Evolutionary conservation across 495 filamentous ascomycete species (phyloP).

Genomic region (Penicillium samsonianum): DNA sequence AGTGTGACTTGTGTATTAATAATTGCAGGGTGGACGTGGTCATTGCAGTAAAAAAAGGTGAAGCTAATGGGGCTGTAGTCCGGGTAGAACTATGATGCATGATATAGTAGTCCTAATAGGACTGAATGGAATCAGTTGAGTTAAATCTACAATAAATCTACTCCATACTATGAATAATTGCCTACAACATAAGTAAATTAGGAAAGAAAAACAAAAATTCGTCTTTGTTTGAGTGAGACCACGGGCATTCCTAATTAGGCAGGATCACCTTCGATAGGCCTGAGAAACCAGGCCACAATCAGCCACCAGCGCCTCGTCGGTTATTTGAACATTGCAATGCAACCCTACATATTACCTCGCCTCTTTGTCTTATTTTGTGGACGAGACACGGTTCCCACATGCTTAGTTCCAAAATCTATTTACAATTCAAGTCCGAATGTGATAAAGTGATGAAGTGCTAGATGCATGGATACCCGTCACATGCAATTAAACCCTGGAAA

Average conservation of each 20-base stretch:
- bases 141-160: too few species aligned
- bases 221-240: background rate
- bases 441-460: background rate
- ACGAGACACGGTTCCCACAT: background rate
- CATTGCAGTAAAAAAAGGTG: background rate
- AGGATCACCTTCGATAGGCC: too few species aligned
- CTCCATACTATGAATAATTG: background rate
- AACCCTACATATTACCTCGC: constrained; percentile 6
- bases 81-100: background rate
- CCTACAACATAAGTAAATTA: too few species aligned
- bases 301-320: constrained; percentile 8
- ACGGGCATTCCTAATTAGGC: too few species aligned
- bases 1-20: background rate
- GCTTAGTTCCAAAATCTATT: background rate
- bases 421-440: background rate
- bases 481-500: background rate
- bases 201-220: background rate
- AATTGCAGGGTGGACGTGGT: background rate
- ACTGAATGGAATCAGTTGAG: background rate
- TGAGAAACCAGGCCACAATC: background rate
- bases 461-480: background rate
- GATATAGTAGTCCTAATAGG: background rate
- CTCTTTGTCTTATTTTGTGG: background rate
- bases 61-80: background rate
- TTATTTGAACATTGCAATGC: background rate